Base-by-base conservation (phyloP, 345 rosid genomes). In the Eutrema yunnanense region DNA sequence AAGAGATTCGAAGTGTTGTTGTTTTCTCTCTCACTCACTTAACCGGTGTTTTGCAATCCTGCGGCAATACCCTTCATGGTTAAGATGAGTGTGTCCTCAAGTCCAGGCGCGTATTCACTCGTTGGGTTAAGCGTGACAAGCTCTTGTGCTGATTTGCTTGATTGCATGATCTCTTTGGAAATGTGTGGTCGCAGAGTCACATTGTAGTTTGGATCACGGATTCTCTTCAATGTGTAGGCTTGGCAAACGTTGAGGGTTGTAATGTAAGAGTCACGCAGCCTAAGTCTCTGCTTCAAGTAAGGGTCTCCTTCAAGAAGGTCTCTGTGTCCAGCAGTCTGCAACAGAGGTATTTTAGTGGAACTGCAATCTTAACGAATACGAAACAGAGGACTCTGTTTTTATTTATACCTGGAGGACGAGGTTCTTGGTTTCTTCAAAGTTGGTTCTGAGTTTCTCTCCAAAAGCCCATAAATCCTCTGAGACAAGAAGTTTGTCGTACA, bases 61-160 rank as follows among this genome's bases (percentile, higher is more conserved):
- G 98, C 98, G 14, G 98, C 97, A 69, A 96, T 83, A 72, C 99
- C 99, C 82, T 96, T 96, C 97, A 96, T 90, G 72, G 98, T 96
- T 82, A 96, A 80, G 82, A 96, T 92, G 58, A 96, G 96, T 59
- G 99, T 92, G 82, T 96, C 99, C 82, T 92, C 98, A 81, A 95
- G 79, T 41, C 98, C 96, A 22, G 96, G 97, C 26, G 86, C 93
- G 49, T 95, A 90, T 13, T 95, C 99, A 8, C 96, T 92, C 3
- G 85, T 81, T 0, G 90, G 85, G 85, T 92, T 95, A 82, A 95
- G 83, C 73, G 79, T 88, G 65, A 90, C 83, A 2, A 92, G 94
- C 71, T 92, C 97, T 58, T 86, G 79, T 0, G 85, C 89, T 1
- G 92, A 84, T 50, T 89, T 96, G 83, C 84, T 82, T 5, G 96